Evolutionary conservation across 768 basidiomycete species (phyloP).

Genomic region (Podaxis sp.): DNA sequence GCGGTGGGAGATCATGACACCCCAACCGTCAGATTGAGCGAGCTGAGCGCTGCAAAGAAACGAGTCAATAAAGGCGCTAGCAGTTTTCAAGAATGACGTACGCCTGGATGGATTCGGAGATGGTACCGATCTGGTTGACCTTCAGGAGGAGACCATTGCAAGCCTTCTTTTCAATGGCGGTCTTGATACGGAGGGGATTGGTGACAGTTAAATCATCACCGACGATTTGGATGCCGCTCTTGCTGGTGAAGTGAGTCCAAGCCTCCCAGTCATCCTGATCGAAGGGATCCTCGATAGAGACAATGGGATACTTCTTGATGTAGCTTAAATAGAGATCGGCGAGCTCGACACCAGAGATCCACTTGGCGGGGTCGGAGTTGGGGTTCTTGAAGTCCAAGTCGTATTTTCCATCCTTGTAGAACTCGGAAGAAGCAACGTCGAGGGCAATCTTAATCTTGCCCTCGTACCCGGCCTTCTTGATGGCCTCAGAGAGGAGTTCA

Average conservation of each 20-base stretch:
- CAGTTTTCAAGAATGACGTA: slow-evolving; percentile 40
- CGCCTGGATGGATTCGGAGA: slow-evolving; percentile 99
- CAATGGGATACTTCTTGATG: slow-evolving; percentile 92
- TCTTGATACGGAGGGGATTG: slow-evolving; percentile 96
- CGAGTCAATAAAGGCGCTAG: slow-evolving; percentile 1
- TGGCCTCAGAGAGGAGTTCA: slow-evolving; percentile 92
- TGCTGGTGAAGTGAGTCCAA: slow-evolving; percentile 87
- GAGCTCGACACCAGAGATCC: slow-evolving; percentile 90
- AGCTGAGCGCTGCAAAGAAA: slow-evolving; percentile 75
- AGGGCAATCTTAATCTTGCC: slow-evolving; percentile 99
- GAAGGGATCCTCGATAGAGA: slow-evolving; percentile 97
- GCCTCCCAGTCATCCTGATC: slow-evolving; percentile 99
- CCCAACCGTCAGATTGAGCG: slow-evolving; percentile 94
- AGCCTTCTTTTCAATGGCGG: slow-evolving; percentile 98
- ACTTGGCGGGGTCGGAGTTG: slow-evolving; percentile 96
- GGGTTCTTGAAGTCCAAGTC: slow-evolving; percentile 99
- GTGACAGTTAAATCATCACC: slow-evolving; percentile 98
- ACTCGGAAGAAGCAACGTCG: slow-evolving; percentile 98
- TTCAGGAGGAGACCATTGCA: slow-evolving; percentile 99
- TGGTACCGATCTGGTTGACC: slow-evolving; percentile 99
- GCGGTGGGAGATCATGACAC: slow-evolving; percentile 99
- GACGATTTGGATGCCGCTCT: slow-evolving; percentile 83
- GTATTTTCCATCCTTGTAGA: slow-evolving; percentile 99
- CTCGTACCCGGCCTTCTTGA: slow-evolving; percentile 97
- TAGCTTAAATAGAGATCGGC: slow-evolving; percentile 88